Evolutionary conservation across 768 basidiomycete species (phyloP).

Genomic region (Lactarius psammicola): DNA sequence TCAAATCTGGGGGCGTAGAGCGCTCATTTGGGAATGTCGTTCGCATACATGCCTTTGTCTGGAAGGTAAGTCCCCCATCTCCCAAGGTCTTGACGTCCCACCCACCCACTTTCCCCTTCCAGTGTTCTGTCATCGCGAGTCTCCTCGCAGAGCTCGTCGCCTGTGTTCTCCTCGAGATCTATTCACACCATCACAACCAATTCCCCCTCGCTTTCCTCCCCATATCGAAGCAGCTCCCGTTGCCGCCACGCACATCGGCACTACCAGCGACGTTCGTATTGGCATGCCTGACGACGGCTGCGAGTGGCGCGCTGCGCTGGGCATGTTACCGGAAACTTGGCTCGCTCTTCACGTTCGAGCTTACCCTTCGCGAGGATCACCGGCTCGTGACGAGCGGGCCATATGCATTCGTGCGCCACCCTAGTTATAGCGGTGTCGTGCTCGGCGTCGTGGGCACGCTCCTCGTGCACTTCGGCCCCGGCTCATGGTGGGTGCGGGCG

Average conservation of each 20-base stretch:
- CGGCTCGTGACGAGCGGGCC: conserved; percentile 31
- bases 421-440: conserved; percentile 29
- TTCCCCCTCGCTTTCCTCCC: not conserved
- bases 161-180: not conserved
- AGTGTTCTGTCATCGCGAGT: conserved; percentile 23
- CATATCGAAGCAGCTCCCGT: not conserved
- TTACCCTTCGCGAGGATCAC: conserved; percentile 27
- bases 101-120: not conserved
- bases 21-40: conserved; percentile 27
- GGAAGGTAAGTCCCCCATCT: conserved; percentile 20
- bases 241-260: not conserved
- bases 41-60: conserved; percentile 22
- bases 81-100: too few species aligned
- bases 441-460: conserved; percentile 27
- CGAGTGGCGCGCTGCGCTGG: conserved; percentile 20
- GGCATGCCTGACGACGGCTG: conserved; percentile 15
- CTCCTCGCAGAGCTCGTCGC: conserved; percentile 15
- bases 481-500: conserved; percentile 24
- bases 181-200: not conserved
- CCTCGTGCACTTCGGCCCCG: conserved; percentile 26
- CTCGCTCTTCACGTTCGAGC: conserved; percentile 28
- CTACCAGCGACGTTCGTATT: conserved; percentile 18
- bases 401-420: conserved; percentile 31
- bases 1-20: conserved; percentile 20
- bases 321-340: conserved; percentile 27